Evolutionary conservation across 306 rosid genomes (phyloP).

Genomic region (Coriaria nepalensis): DNA sequence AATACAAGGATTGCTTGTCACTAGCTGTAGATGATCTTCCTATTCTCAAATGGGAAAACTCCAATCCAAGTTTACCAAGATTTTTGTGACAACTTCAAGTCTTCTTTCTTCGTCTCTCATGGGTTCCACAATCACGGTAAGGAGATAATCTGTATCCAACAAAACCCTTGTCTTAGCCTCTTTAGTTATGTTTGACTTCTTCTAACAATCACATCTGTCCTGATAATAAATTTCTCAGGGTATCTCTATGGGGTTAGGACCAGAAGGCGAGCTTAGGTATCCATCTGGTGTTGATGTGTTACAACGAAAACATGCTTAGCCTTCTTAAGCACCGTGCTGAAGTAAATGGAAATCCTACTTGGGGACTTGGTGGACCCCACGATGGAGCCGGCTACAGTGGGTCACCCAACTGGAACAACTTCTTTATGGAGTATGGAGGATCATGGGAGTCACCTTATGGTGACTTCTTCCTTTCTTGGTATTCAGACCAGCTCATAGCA

Average conservation of each 20-base stretch:
- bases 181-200: conserved; percentile 6
- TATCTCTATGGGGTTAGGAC: conserved; percentile 82
- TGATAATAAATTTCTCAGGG: conserved; percentile 39
- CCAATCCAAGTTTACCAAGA: conserved; percentile 58
- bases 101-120: conserved; percentile 44
- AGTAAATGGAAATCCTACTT: conserved; percentile 54
- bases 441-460: conserved; percentile 86
- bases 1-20: conserved; percentile 59
- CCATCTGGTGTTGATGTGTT: conserved; percentile 83
- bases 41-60: conserved; percentile 61
- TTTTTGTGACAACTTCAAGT: conserved; percentile 77
- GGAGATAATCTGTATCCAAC: conserved; percentile 5
- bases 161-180: background rate
- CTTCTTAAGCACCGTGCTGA: conserved; percentile 66
- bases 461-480: conserved; percentile 90
- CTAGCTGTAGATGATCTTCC: conserved; percentile 71
- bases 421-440: conserved; percentile 57
- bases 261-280: conserved; percentile 75
- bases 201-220: conserved; percentile 16
- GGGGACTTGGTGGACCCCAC: conserved; percentile 98
- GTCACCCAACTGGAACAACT: conserved; percentile 28
- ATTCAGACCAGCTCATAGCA: conserved; percentile 53
- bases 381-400: conserved; percentile 56
- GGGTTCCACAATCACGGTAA: conserved; percentile 66
- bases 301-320: conserved; percentile 66